Base-by-base conservation (phyloP, 2,329 filamentous ascomycete genomes). In the Sphaerulina vaccinii region DNA sequence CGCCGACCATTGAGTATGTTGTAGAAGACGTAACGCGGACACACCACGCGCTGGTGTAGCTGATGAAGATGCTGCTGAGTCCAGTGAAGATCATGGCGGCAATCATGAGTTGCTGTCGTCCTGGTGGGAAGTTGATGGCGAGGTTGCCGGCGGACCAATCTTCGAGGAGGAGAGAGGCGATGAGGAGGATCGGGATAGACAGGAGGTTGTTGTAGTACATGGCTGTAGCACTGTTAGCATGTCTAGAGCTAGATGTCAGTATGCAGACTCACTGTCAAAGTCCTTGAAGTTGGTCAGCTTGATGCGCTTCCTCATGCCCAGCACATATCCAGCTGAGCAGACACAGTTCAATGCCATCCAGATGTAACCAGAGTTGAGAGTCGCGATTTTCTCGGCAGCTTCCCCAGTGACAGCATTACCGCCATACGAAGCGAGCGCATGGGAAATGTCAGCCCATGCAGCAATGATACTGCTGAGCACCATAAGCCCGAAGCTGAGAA, bases 161-260 rank as follows among this genome's bases (percentile, higher is more conserved):
- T 71, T 99, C 93, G 61, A 87, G 76, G 58, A 96, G 65, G 47
- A 96, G 76, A 27, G 92, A 95, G 70, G 85, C 85, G 63, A 90
- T 70, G 52, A 97, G 73, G 46, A 99, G 84, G 65, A 97, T 86
- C 22, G 93, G 93, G 59, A 99, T 96, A 51, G 91, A 95, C 61
- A 99, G 84, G 41, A 97, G 82, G 74, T 99, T 97, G 83, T 99
- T 99, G 80, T 99, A 99, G 77, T 93, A 97, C 93, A 97, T 99
- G 68, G 91, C 92, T 97, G 60, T 40, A 15, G 16, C 9, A 6
- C 8, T 50, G 24, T 10, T 36, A 7, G 15, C 16, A 10, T 32
- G 7, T 48, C 13, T 15, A 22, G 9, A 27, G 5, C n/a, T n/a
- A 22, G 5, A 27, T 19, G 18, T 29, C 15, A 37, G 10, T 35